These are phyloP conservation scores for Pyrenochaeta sp. DNA, from an alignment of 2,329 filamentous ascomycete species.

Conservation along the genomic window DNA sequence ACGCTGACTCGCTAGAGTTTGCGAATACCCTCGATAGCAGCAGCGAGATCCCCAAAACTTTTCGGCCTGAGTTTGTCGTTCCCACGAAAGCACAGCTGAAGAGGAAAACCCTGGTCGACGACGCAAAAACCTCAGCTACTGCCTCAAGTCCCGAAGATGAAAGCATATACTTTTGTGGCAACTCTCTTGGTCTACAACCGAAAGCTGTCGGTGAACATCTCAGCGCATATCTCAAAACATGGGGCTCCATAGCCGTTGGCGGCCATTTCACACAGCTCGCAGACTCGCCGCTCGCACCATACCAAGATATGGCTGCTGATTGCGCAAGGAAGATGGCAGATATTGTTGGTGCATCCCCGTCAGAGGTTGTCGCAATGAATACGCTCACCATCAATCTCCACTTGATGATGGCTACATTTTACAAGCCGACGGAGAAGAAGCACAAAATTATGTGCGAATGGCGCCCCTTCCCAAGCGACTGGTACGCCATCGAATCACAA, in stretches of 20 bases:
- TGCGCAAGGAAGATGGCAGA: slow-evolving; percentile 73
- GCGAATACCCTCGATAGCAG: slow-evolving; percentile 36
- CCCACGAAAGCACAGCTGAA: slow-evolving; percentile 76
- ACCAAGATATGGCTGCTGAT: slow-evolving; percentile 79
- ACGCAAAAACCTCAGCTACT: slow-evolving; percentile 35
- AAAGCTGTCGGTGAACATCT: slow-evolving; percentile 71
- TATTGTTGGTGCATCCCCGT: slow-evolving; percentile 74
- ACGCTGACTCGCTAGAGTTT: slow-evolving; percentile 32
- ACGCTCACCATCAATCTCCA: slow-evolving; percentile 83
- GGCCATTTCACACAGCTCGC: slow-evolving; percentile 78
- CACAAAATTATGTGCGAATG: slow-evolving; percentile 86
- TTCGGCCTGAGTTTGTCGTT: slow-evolving; percentile 75
- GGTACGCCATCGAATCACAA: slow-evolving; percentile 85
- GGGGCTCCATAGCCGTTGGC: slow-evolving; percentile 82
- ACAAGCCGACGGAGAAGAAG: slow-evolving; percentile 68
- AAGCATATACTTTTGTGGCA: slow-evolving; percentile 84
- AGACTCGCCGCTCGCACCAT: slow-evolving; percentile 73
- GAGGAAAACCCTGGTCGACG: slow-evolving; percentile 60
- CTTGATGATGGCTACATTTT: slow-evolving; percentile 85
- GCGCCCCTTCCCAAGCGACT: slow-evolving; percentile 88
- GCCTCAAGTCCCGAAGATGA: slow-evolving; percentile 49
- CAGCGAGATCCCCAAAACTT: slow-evolving; percentile 44
- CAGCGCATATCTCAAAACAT: slow-evolving; percentile 77
- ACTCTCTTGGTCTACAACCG: slow-evolving; percentile 86
- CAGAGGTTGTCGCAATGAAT: slow-evolving; percentile 87